Evolutionary conservation across 2,329 filamentous ascomycete species (phyloP).

Genomic region (Trichoderma asperellum): DNA sequence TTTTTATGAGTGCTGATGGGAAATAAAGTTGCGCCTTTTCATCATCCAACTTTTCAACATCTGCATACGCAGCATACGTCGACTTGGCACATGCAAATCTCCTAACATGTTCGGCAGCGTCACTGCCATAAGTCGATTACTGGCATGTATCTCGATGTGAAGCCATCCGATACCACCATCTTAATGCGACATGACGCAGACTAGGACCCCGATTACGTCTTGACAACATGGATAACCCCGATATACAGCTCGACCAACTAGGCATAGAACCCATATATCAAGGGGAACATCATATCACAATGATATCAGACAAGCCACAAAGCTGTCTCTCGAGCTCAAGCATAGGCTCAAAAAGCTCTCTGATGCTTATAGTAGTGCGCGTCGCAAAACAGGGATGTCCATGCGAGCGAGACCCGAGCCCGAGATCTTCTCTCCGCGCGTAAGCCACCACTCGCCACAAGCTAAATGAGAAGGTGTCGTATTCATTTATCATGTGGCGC

Average conservation of each 20-base stretch:
- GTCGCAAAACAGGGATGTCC: slow-evolving; percentile 5
- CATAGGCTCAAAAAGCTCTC: background rate
- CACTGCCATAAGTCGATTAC: background rate
- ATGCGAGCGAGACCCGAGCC: slow-evolving; percentile 2
- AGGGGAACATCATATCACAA: slow-evolving; percentile 20
- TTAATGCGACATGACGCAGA: slow-evolving; percentile 17
- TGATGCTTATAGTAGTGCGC: background rate
- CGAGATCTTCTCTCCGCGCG: slow-evolving; percentile 1
- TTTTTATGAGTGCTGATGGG: background rate
- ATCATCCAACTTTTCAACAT: slow-evolving; percentile 13
- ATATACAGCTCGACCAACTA: background rate
- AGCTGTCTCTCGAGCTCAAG: background rate
- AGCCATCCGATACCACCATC: background rate
- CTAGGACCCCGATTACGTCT: slow-evolving; percentile 10
- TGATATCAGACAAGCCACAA: slow-evolving; percentile 24
- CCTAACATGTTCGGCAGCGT: background rate
- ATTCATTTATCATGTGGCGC: slow-evolving; percentile 25
- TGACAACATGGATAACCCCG: slow-evolving; percentile 11
- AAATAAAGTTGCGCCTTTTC: slow-evolving; percentile 22
- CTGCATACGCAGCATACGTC: background rate
- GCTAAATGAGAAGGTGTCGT: slow-evolving; percentile 17
- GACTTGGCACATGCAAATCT: background rate
- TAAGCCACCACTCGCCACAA: slow-evolving; percentile 24
- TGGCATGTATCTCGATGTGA: slow-evolving; percentile 6
- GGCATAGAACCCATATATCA: background rate